A percentile compares a stretch with the other conserved stretches of the same genome.
phyloP scores from a whole-genome alignment of 768 basidiomycete species.

The Daedaleopsis nitida region DNA sequence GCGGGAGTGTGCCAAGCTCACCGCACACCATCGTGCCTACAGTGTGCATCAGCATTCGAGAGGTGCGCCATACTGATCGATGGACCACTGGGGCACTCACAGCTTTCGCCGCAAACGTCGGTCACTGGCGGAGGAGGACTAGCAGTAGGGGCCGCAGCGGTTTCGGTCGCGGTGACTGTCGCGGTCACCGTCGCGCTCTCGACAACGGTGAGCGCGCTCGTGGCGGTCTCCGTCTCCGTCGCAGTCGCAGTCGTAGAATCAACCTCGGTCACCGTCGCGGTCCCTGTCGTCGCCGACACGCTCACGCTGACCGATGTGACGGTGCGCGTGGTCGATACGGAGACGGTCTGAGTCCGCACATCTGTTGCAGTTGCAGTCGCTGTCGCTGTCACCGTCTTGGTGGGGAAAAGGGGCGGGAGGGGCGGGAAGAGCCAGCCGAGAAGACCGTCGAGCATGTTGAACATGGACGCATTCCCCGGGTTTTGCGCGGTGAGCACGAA shows the following conservation, averaged over 20 bases:
- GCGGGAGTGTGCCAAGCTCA: constrained; percentile 19
- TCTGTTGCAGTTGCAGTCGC: background rate
- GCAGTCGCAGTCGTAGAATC: background rate
- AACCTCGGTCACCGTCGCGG: background rate
- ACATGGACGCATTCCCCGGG: background rate
- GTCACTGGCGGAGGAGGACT: background rate
- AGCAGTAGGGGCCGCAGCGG: background rate
- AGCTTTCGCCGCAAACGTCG: constrained; percentile 23
- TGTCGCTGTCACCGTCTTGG: background rate
- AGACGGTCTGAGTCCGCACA: background rate
- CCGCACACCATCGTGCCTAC: constrained; percentile 21
- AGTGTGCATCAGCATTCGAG: background rate
- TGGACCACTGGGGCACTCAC: background rate
- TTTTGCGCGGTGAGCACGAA: background rate
- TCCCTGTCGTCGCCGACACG: too few species aligned
- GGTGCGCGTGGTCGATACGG: background rate
- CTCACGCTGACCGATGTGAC: too few species aligned
- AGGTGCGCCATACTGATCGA: background rate
- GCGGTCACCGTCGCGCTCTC: constrained; percentile 8
- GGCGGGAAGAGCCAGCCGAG: constrained; percentile 15
- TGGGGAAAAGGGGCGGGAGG: background rate
- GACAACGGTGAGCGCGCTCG: background rate
- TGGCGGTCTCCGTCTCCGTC: background rate
- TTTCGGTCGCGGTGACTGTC: constrained; percentile 2
- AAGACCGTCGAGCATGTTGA: constrained; percentile 14